These are phyloP conservation scores for Pichia sp. DNA, from an alignment of 1,139 yeast species.

Conservation along the genomic window DNA sequence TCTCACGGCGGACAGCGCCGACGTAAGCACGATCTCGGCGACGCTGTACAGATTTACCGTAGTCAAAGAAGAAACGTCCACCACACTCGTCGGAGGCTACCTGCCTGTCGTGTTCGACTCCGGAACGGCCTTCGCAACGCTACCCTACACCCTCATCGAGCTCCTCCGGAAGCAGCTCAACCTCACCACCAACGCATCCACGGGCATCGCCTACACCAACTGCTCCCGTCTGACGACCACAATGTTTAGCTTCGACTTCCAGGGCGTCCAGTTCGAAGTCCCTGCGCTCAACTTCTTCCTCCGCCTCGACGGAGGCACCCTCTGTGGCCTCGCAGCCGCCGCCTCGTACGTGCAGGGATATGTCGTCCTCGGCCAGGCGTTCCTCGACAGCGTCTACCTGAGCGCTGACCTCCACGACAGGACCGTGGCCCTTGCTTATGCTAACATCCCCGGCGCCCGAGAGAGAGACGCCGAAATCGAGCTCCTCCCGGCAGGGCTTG, in stretches of 20 bases:
- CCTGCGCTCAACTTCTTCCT: constrained; percentile 40
- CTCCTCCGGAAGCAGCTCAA: constrained; percentile 35
- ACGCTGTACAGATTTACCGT: constrained; percentile 34
- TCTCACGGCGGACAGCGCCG: constrained; percentile 23
- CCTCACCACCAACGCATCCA: constrained; percentile 27
- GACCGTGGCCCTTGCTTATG: constrained; percentile 62
- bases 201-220: constrained; percentile 35
- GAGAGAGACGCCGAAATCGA: constrained; percentile 7
- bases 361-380: constrained; percentile 62
- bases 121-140: constrained; percentile 35
- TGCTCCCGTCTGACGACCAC: constrained; percentile 32
- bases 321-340: constrained; percentile 15
- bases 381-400: constrained; percentile 66
- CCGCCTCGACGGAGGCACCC: constrained; percentile 13
- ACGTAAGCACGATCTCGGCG: constrained; percentile 40
- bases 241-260: constrained; percentile 42
- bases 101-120: background rate
- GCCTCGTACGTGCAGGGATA: constrained; percentile 29
- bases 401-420: constrained; percentile 69
- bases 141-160: constrained; percentile 42
- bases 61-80: background rate
- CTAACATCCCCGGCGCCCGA: constrained; percentile 26
- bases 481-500: constrained; percentile 14
- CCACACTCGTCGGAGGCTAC: constrained; percentile 29
- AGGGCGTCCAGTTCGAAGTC: constrained; percentile 45